Percentiles rank a stretch among this genome's conserved stretches.
Conservation (phyloP, 352 stramenopile species). For the Globisporangium carolinianum region DNA sequence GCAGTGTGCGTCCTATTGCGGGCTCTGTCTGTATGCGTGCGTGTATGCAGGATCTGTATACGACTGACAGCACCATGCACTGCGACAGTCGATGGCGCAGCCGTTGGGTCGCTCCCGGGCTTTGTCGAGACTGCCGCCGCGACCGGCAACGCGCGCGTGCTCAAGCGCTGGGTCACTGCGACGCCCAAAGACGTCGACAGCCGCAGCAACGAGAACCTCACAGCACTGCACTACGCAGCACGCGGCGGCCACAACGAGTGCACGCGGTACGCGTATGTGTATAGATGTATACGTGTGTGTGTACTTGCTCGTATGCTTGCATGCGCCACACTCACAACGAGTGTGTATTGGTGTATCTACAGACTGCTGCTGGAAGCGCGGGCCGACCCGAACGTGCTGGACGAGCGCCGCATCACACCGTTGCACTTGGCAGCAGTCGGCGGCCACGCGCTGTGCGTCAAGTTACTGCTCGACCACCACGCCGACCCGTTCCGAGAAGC, state of each 20-base stretch:
- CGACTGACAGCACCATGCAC: background rate
- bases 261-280: conserved; percentile 22
- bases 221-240: conserved; percentile 69
- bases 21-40: background rate
- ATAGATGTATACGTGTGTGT: background rate
- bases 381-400: conserved; percentile 61
- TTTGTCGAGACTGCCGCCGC: conserved; percentile 67
- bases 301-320: background rate
- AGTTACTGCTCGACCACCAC: conserved; percentile 73
- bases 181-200: conserved; percentile 57
- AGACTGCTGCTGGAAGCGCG: conserved; percentile 50
- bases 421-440: conserved; percentile 66
- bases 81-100: conserved; percentile 17
- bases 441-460: conserved; percentile 72
- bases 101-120: conserved; percentile 37
- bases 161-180: conserved; percentile 80
- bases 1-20: conserved; percentile 17
- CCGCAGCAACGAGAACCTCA: conserved; percentile 69
- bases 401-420: conserved; percentile 69
- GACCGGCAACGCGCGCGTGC: conserved; percentile 62
- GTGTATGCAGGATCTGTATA: background rate
- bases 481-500: conserved; percentile 78
- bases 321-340: background rate
- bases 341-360: background rate
- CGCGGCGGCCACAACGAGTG: conserved; percentile 77